Percentiles rank a stretch among this genome's conserved stretches.
Evolutionary conservation across 2,329 filamentous ascomycete species (phyloP).

Genomic region (Leptographium wingfieldii): DNA sequence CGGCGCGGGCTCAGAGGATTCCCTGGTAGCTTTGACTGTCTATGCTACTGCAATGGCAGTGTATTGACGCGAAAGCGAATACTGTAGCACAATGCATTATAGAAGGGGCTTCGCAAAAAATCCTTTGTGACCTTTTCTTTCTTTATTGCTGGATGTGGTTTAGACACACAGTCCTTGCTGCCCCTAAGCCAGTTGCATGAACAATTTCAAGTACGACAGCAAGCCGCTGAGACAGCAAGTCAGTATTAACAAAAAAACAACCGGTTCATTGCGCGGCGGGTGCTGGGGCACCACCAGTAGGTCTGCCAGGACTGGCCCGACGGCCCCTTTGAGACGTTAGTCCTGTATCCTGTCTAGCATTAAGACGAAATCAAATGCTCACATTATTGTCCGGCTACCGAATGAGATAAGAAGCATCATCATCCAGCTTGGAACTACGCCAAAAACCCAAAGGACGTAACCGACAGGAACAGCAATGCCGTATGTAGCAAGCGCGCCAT

Average conservation of each 20-base stretch:
- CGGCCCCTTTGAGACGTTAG: slow-evolving; percentile 10
- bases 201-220: too few relatives aligned
- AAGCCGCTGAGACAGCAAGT: background rate
- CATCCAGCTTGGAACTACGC: slow-evolving; percentile 58
- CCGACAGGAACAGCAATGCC: slow-evolving; percentile 51
- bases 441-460: slow-evolving; percentile 55
- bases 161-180: background rate
- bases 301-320: background rate
- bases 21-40: background rate
- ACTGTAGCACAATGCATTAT: background rate
- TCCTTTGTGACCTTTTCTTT: background rate
- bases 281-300: background rate
- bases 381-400: slow-evolving; percentile 64
- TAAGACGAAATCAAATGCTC: slow-evolving; percentile 25
- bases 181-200: background rate
- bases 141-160: background rate
- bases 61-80: background rate
- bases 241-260: background rate
- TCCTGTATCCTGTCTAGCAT: background rate
- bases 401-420: slow-evolving; percentile 69
- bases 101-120: background rate
- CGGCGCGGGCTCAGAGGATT: too few relatives aligned
- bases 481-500: slow-evolving; percentile 52
- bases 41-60: background rate
- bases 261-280: background rate